Base-by-base conservation (phyloP, 805 yeast species). In the Diddensiella transvaalensis region DNA sequence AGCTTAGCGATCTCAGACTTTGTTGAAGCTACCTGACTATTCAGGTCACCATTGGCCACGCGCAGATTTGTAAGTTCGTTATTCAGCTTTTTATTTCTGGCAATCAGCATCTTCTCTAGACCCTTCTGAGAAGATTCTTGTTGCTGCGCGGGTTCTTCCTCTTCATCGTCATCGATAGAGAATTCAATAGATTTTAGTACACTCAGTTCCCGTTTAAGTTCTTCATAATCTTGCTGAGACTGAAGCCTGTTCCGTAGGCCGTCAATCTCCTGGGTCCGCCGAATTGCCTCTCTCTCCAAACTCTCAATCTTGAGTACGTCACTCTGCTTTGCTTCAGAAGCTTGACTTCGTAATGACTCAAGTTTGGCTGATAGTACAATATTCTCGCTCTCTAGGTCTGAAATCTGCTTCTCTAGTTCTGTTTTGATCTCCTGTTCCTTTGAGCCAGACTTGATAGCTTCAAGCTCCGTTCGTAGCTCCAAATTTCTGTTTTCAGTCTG, bases 401-500 rank as follows among this genome's bases (percentile, higher is more conserved):
- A 17, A 35, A 57, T 48, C 35, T 38, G 49, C 30, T 32, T 36
- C 42, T 57, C 64, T 5, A 49, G 41, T 26, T 43, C 50, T 13
- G 24, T 26, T 11, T 44, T 30, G 19, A 35, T 38, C 13, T 54
- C 60, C 5, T 30, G 24, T 21, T 47, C 56, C 75, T 64, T 83
- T 85, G 46, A 76, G 73, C 59, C 60, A 8, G 60, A 51, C 44
- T 59, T 64, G 13, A 57, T 49, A 33, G 77, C 77, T 37, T 84
- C 77, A 45, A 89, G 64, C 47, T 85, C 85, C 15, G 80, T 72
- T 50, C 87, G 77, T 46, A 89, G 70, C 44, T 83, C 82, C 59
- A 85, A 86, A 59, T 88, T 90, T 50, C 96, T 74, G 52, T 77
- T 77, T 62, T 88, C 95, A 46, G 89, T 74, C 58, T 84, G 88